Conservation (phyloP, 306 rosid genomes). For the Pyrus pyrifolia region DNA sequence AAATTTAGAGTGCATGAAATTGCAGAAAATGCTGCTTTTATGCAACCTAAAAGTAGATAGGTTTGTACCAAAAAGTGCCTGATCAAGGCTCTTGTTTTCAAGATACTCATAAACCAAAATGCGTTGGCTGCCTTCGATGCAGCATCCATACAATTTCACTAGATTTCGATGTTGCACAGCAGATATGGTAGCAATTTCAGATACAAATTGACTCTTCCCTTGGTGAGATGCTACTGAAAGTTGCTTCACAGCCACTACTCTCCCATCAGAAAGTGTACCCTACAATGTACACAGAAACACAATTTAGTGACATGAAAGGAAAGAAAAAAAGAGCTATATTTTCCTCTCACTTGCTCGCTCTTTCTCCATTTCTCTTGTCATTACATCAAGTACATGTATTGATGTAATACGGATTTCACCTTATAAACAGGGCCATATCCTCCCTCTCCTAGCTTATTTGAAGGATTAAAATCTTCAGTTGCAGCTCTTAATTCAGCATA, state of each 20-base stretch:
- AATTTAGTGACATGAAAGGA: background rate
- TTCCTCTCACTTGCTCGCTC: background rate
- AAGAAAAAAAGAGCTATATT: background rate
- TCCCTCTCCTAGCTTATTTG: conserved; percentile 31
- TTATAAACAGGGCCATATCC: conserved; percentile 29
- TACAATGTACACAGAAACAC: background rate
- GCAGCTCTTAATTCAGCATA: conserved; percentile 21
- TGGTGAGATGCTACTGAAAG: conserved; percentile 26
- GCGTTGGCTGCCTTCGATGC: conserved; percentile 17
- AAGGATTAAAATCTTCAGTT: conserved; percentile 18
- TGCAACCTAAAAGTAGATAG: background rate
- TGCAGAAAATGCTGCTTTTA: background rate
- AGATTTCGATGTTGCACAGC: conserved; percentile 24
- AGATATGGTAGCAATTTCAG: conserved; percentile 29
- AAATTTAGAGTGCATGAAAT: background rate
- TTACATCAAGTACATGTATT: background rate
- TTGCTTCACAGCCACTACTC: conserved; percentile 27
- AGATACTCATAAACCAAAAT: conserved; percentile 32
- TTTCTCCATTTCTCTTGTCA: background rate
- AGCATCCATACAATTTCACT: conserved; percentile 31
- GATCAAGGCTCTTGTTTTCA: conserved; percentile 29
- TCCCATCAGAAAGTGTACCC: conserved; percentile 32
- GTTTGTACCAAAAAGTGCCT: conserved; percentile 22
- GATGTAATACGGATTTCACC: background rate
- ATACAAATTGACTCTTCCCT: conserved; percentile 22